These are phyloP conservation scores for Prunus yedoensis DNA, from an alignment of 331 rosid species.

Conservation along the genomic window DNA sequence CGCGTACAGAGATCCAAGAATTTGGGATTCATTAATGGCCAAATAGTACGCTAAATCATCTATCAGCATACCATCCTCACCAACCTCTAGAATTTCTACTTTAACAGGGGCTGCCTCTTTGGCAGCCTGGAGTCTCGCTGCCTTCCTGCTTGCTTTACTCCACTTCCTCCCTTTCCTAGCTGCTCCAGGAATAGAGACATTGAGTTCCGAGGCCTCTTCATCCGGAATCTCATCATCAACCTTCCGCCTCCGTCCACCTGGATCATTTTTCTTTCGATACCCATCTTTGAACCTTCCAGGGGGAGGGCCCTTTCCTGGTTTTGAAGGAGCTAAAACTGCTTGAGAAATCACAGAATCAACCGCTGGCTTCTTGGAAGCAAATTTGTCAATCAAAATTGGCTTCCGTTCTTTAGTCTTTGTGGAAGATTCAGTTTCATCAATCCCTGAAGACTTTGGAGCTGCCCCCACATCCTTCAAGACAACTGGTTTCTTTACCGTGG, in stretches of 20 bases:
- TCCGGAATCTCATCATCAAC: constrained; percentile 42
- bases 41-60: constrained; percentile 81
- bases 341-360: constrained; percentile 68
- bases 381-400: constrained; percentile 90
- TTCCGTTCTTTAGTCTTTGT: constrained; percentile 54
- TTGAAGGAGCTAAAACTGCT: constrained; percentile 69
- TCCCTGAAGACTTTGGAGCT: constrained; percentile 29
- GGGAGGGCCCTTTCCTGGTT: constrained; percentile 80
- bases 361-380: constrained; percentile 69
- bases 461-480: constrained; percentile 80
- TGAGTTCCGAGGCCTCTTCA: constrained; percentile 66
- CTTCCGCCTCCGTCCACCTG: constrained; percentile 68
- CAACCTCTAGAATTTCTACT: constrained; percentile 93
- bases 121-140: constrained; percentile 92
- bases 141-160: constrained; percentile 97
- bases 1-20: constrained; percentile 79
- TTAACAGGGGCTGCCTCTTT: constrained; percentile 96
- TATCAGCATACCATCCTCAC: constrained; percentile 72
- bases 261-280: constrained; percentile 60
- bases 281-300: constrained; percentile 71
- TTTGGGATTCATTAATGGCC: constrained; percentile 79
- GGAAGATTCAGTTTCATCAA: constrained; percentile 31
- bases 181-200: constrained; percentile 67
- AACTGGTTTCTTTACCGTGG: constrained; percentile 56
- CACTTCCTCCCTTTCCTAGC: constrained; percentile 94